These are phyloP conservation scores for Taphrina communis DNA, from an alignment of 1,139 yeast species.

Conservation along the genomic window DNA sequence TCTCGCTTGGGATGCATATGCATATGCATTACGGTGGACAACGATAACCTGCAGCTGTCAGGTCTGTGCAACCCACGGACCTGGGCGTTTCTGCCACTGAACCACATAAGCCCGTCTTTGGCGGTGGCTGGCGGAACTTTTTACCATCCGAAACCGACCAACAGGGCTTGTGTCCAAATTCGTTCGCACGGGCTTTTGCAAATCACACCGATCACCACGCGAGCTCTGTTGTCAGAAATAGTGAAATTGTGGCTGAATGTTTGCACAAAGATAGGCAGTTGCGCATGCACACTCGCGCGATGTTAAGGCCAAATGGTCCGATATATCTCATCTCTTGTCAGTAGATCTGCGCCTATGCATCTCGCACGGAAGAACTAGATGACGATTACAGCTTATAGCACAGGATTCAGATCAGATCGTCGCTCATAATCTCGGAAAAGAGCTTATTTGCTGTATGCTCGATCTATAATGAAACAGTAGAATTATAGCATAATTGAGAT, in stretches of 20 bases:
- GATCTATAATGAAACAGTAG: too few species aligned
- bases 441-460: too few species aligned
- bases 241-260: neutral
- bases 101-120: neutral
- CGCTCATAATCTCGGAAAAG: too few species aligned
- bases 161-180: neutral
- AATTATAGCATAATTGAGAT: too few species aligned
- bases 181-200: neutral
- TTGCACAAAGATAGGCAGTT: neutral
- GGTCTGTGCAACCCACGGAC: conserved; percentile 1
- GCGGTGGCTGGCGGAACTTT: neutral
- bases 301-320: neutral
- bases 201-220: neutral
- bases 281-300: neutral
- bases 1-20: too few species aligned
- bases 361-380: too few species aligned
- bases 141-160: neutral
- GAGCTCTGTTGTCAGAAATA: neutral
- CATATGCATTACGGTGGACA: too few species aligned
- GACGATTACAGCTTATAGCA: too few species aligned
- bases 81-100: neutral
- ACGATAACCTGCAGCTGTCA: neutral
- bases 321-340: neutral
- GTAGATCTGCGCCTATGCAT: too few species aligned
- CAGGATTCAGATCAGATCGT: too few species aligned